Evolutionary conservation across 1,284 basidiomycete species (phyloP).

Genomic region (Cerioporus squamosus): DNA sequence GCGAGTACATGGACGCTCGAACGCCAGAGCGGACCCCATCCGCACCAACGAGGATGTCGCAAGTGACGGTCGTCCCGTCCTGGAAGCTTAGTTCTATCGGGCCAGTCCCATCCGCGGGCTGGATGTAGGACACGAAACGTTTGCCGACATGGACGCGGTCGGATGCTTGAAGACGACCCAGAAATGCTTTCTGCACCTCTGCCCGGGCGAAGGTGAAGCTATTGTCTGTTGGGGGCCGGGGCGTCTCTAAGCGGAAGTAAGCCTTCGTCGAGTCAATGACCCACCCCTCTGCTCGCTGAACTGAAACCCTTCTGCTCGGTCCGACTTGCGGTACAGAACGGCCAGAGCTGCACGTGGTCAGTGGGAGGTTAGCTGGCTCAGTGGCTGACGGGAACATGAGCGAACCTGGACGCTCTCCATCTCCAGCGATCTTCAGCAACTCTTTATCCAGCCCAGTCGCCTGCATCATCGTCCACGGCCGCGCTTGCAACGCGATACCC

Average conservation of each 20-base stretch:
- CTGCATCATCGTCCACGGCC: constrained; percentile 53
- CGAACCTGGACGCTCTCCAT: constrained; percentile 34
- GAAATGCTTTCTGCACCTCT: constrained; percentile 53
- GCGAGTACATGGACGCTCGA: constrained; percentile 24
- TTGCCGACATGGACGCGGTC: constrained; percentile 49
- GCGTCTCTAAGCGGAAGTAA: background rate
- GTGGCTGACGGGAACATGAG: background rate
- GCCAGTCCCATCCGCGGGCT: constrained; percentile 25
- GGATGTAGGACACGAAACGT: constrained; percentile 50
- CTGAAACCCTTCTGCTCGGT: constrained; percentile 43
- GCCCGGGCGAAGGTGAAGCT: constrained; percentile 52
- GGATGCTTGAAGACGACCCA: constrained; percentile 44
- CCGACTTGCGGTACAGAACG: constrained; percentile 10
- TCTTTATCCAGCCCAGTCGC: constrained; percentile 54
- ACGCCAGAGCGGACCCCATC: constrained; percentile 53
- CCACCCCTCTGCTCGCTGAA: constrained; percentile 48
- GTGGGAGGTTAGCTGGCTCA: background rate
- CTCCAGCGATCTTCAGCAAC: constrained; percentile 44
- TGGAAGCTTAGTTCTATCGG: constrained; percentile 48
- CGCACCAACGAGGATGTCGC: constrained; percentile 54
- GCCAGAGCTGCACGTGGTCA: background rate
- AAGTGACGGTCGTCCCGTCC: constrained; percentile 49
- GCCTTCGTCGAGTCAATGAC: constrained; percentile 29
- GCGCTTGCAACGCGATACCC: constrained; percentile 56
- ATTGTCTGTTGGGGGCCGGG: constrained; percentile 36